phyloP scores from a whole-genome alignment of 768 basidiomycete species.

The Suillus decipiens region DNA sequence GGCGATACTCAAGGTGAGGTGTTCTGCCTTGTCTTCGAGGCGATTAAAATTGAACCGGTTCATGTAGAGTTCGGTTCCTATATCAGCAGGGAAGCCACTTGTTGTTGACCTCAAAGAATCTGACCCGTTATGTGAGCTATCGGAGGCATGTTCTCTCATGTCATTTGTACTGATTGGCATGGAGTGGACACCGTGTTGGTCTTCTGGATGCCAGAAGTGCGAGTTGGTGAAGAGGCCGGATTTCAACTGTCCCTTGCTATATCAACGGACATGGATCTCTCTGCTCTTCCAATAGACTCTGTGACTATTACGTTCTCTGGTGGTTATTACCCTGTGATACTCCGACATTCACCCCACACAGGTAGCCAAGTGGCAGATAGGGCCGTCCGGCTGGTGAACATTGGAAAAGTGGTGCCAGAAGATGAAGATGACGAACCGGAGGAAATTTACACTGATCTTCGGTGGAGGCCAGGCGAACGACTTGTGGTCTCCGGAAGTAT shows the following conservation, averaged over 20 bases:
- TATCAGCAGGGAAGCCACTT: constrained; percentile 54
- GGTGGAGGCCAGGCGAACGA: constrained; percentile 56
- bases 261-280: constrained; percentile 48
- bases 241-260: constrained; percentile 76
- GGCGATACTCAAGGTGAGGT: constrained; percentile 66
- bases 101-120: constrained; percentile 65
- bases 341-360: constrained; percentile 44
- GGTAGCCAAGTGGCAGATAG: constrained; percentile 15
- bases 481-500: constrained; percentile 66
- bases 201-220: constrained; percentile 71
- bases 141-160: constrained; percentile 2
- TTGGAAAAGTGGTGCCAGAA: constrained; percentile 51
- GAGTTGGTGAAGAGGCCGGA: constrained; percentile 59
- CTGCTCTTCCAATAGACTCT: constrained; percentile 60
- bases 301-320: constrained; percentile 62
- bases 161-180: constrained; percentile 13
- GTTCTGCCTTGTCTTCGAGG: background rate
- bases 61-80: constrained; percentile 69
- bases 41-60: constrained; percentile 2
- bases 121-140: constrained; percentile 59
- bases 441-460: constrained; percentile 43
- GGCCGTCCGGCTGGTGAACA: constrained; percentile 33
- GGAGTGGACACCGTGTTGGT: constrained; percentile 65
- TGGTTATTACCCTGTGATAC: constrained; percentile 46
- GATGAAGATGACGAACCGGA: constrained; percentile 17